Evolutionary conservation across 1,284 basidiomycete species (phyloP), one percentile per base, ranked within the genome.

Genomic region (Austropuccinia psidii): DNA sequence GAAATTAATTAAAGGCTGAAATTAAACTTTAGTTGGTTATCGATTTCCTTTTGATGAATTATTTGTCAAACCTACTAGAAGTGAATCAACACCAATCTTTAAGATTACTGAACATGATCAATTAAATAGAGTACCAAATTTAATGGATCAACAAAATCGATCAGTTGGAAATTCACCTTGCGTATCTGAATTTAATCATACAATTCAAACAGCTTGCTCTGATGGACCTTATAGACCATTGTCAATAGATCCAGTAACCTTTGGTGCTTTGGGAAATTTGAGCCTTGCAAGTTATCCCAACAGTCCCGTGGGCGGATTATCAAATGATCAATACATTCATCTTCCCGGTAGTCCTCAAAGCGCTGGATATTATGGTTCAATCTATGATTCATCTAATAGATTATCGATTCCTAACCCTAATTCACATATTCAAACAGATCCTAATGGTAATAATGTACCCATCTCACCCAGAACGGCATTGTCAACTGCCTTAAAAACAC

Each of bases 31-130:
- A 67, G 65, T 54, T 24, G 65, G 49, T 27, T 68, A 50, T 27
- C 52, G 31, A 6, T 70, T 70, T 21, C 67, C 54, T 19, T 39
- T 31, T 19, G 54, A 47, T 11, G 55, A 70, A 35, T 49, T 70
- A 19, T 45, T 60, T 24, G 29, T 33, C 19, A 33, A 31, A n/a
- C 33, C 39, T 27, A 27, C 45, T 2, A 55, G 52, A 60, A n/a
- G 17, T 21, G 67, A 70, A 19, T 58, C 35, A 19, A 57, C 50
- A 5, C 67, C 67, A 4, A 58, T 43, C 13, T 70, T 70, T 37
- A 52, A 60, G 35, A 70, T 70, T 17, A 70, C 67, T 9, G 55
- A 70, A 33, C 67, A 70, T 37, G 52, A 70, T 35, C 29, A 58
- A 7, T 45, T 41, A 47, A 58, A 21, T n/a, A 41, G 31, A 37